These are phyloP conservation scores for Populus pruinosa DNA, from an alignment of 345 rosid genomes.

Conservation along the genomic window DNA sequence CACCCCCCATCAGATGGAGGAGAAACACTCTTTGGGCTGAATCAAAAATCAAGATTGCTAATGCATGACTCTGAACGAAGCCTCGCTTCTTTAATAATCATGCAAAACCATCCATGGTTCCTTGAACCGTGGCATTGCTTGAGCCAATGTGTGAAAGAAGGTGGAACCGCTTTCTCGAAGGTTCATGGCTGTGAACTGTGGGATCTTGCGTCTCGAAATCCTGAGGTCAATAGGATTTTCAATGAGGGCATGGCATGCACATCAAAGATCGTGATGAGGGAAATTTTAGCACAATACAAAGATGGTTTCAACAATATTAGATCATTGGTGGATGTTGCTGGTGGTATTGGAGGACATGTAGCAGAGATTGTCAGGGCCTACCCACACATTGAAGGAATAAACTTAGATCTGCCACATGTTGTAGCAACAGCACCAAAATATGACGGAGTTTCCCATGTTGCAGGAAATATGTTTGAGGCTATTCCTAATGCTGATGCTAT, in stretches of 20 bases:
- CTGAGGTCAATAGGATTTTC: conserved; percentile 21
- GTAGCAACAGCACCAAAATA: conserved; percentile 28
- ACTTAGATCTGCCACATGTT: conserved; percentile 45
- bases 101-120: conserved; percentile 26
- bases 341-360: conserved; percentile 24
- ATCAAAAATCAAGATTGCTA: conserved; percentile 33
- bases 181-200: conserved; percentile 31
- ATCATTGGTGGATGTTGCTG: conserved; percentile 40
- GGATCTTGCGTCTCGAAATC: conserved; percentile 19
- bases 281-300: conserved; percentile 12
- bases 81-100: conserved; percentile 26
- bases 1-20: conserved; percentile 13
- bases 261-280: conserved; percentile 18
- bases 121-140: conserved; percentile 26
- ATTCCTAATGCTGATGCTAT: conserved; percentile 35
- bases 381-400: conserved; percentile 31
- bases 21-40: conserved; percentile 27
- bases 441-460: conserved; percentile 26
- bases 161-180: conserved; percentile 32
- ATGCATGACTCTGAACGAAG: conserved; percentile 14
- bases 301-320: conserved; percentile 18
- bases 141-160: conserved; percentile 33
- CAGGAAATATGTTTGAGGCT: conserved; percentile 35
- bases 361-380: conserved; percentile 25
- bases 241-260: conserved; percentile 30